Evolutionary conservation across 768 basidiomycete genomes (phyloP), one percentile per base, ranked within the genome.

Genomic region (Trametes villosa): DNA sequence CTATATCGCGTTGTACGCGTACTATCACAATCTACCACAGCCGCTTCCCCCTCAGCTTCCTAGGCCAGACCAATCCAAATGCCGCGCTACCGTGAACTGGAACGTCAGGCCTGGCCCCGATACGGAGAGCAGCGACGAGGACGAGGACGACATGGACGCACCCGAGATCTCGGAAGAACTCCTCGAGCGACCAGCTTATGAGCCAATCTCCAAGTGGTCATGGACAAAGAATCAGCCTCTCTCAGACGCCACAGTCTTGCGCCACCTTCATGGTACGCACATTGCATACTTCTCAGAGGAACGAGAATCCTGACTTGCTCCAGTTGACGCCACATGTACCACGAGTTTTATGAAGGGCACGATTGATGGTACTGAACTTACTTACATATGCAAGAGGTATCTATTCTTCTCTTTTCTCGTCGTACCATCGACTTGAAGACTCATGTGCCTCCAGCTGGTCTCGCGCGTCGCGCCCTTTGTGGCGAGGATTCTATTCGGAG

Each of bases 401-500:
- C 60, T 31, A 15, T 9, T 2, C 17, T 1, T 31, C 26, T n/a
- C 40, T 22, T 12, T 29, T 3, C 9, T 22, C 22, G 13, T 20
- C 1, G n/a, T n/a, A 26, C 15, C 4, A 17, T 2, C 27, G 17
- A 12, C 12, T 20, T 49, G 27, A 57, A 3, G 12, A 30, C 8
- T n/a, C 4, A n/a, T n/a, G n/a, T n/a, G n/a, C 24, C 12, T 34
- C 9, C 33, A 68, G 67, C 18, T 68, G 67, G 67, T 40, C 31
- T 4, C 52, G 51, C 7, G 41, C 22, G 4, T 31, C 51, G 20
- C 47, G 45, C 11, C 17, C 4, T 6, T 9, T 17, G 22, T 77
- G 79, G 77, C 63, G 70, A 17, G 78, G 79, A 6, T 78, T 80
- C 61, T 71, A 72, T 60, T 72, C 76, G 4, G 79, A 80, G 71